phyloP scores from a whole-genome alignment of 345 rosid genomes.

The Rhodamnia rubescens region DNA sequence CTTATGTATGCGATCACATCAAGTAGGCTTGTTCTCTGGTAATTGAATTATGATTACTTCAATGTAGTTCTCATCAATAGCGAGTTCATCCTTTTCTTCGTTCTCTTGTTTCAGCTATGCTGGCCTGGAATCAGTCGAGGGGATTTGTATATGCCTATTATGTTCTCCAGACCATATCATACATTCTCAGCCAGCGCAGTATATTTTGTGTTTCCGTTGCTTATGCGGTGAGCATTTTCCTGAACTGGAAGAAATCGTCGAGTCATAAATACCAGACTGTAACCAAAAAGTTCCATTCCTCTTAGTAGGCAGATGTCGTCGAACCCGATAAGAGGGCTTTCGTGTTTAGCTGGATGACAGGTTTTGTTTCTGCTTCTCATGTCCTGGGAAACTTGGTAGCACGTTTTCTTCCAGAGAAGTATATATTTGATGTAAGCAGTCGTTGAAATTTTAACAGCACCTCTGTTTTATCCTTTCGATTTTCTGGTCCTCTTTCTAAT shows the following conservation, averaged over 20 bases:
- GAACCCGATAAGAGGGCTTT: slow-evolving; percentile 26
- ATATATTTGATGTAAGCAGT: slow-evolving; percentile 26
- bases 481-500: neutral
- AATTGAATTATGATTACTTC: neutral
- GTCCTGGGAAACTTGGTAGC: slow-evolving; percentile 37
- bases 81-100: neutral
- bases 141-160: slow-evolving; percentile 40
- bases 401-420: slow-evolving; percentile 38
- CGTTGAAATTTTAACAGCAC: neutral
- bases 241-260: neutral
- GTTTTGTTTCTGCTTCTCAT: slow-evolving; percentile 40
- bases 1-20: neutral
- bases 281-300: neutral
- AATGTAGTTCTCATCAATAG: neutral
- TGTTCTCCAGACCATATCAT: slow-evolving; percentile 39
- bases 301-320: slow-evolving; percentile 38
- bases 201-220: slow-evolving; percentile 41
- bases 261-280: neutral
- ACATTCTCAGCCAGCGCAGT: slow-evolving; percentile 44
- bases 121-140: slow-evolving; percentile 25
- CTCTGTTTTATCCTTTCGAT: neutral
- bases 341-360: slow-evolving; percentile 45
- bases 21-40: too few species aligned
- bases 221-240: slow-evolving; percentile 27
- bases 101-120: slow-evolving; percentile 25